Evolutionary conservation across 176 grass and related monocot genomes (phyloP).

Genomic region (Carex parvula): DNA sequence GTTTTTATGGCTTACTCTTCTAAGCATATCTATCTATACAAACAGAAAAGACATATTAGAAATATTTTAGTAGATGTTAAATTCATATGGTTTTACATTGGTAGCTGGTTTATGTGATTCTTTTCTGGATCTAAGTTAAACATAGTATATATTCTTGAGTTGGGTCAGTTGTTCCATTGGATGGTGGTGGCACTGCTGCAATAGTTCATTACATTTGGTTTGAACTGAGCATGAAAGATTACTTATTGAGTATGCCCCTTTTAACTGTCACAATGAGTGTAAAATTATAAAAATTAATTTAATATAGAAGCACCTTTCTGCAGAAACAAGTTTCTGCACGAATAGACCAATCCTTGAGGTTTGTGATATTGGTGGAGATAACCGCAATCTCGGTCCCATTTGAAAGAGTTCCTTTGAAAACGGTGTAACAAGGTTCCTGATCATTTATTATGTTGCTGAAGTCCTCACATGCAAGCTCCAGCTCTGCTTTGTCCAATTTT

Average conservation of each 20-base stretch:
- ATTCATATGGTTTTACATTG: conserved; percentile 1
- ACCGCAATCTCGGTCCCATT: conserved; percentile 72
- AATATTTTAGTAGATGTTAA: conserved; percentile 4
- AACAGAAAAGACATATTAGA: conserved; percentile 23
- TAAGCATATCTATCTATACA: conserved; percentile 73
- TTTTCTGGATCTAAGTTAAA: background rate
- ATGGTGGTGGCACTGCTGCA: background rate
- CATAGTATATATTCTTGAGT: conserved; percentile 6
- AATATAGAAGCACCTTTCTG: conserved; percentile 53
- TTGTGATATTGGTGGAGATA: conserved; percentile 56
- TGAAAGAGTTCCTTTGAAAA: conserved; percentile 92
- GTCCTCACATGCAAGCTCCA: conserved; percentile 80
- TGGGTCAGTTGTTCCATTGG: background rate
- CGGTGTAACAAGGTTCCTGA: conserved; percentile 54
- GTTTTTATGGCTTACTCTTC: conserved; percentile 92
- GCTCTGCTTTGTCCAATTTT: conserved; percentile 65
- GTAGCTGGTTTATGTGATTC: conserved; percentile 17
- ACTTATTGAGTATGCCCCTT: background rate
- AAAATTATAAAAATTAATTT: conserved; percentile 20
- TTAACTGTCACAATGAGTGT: background rate
- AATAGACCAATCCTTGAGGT: conserved; percentile 59
- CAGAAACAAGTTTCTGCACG: conserved; percentile 67
- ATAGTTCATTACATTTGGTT: too few species aligned
- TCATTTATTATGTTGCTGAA: conserved; percentile 88
- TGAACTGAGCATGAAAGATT: background rate